Conservation (phyloP, 768 basidiomycete genomes). For the Scleroderma bovista region DNA sequence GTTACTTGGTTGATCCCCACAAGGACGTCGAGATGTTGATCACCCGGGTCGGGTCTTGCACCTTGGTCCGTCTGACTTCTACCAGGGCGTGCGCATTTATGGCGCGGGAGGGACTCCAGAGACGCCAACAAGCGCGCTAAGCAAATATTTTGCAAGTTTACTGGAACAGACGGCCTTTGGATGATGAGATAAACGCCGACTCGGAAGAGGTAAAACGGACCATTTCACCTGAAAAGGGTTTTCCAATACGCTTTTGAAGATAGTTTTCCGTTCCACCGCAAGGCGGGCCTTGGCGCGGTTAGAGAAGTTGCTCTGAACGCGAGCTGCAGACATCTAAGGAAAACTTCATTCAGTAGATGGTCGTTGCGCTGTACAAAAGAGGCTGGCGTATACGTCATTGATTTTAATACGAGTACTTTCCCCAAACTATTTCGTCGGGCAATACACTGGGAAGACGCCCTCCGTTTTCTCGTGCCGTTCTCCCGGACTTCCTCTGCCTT, state of each 20-base stretch:
- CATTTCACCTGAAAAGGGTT: slow-evolving; percentile 69
- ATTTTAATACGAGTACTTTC: too few species aligned
- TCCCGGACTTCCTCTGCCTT: too few species aligned
- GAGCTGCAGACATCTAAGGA: slow-evolving; percentile 43
- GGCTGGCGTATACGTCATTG: too few species aligned
- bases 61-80: too few species aligned
- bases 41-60: too few species aligned
- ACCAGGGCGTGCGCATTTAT: slow-evolving; percentile 22
- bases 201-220: slow-evolving; percentile 33
- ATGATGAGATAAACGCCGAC: not conserved
- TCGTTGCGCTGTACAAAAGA: too few species aligned
- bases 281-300: slow-evolving; percentile 53
- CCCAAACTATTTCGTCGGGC: too few species aligned
- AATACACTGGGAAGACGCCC: too few species aligned
- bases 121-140: slow-evolving; percentile 46
- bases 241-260: slow-evolving; percentile 66
- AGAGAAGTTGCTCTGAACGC: slow-evolving; percentile 51
- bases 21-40: slow-evolving; percentile 33
- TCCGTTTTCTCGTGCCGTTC: too few species aligned
- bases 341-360: not conserved
- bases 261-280: slow-evolving; percentile 48
- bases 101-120: slow-evolving; percentile 44
- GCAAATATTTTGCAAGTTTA: slow-evolving; percentile 56
- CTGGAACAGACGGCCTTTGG: slow-evolving; percentile 56
- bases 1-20: slow-evolving; percentile 83